Evolutionary conservation across 2,329 filamentous ascomycete genomes (phyloP), one percentile per base, ranked within the genome.

Genomic region (Penicillium polonicum): DNA sequence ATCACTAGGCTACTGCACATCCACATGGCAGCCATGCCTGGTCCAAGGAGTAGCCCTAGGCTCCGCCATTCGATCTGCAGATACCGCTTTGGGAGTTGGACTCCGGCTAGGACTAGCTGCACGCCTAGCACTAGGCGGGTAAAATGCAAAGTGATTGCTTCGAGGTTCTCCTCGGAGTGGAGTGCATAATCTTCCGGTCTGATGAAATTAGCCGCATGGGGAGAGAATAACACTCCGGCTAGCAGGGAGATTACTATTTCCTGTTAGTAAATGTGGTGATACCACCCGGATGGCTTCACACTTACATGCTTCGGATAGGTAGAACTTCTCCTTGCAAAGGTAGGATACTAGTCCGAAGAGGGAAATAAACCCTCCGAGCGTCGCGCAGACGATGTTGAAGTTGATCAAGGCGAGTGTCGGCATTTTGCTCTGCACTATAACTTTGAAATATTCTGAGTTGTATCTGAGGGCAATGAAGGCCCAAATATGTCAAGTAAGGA

Each of bases 331-430:
- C 71, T 97, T 96, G 70, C 90, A 82, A 19, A 96, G 82, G 70
- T 92, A 96, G 0, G 91, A 96, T 0, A 97, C 91, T 43, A 97
- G 78, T 4, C 91, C 92, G 69, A 96, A 97, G n/a, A 95, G 65
- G 0, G 90, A 91, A 60, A 97, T 87, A 77, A 95, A 97, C 2
- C 90, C 92, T 15, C 92, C 92, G 13, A 96, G 76, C 8, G 90
- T 84, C 52, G 89, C 88, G 70, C 90, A 86, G 54, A 92, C 84
- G 63, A 94, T 89, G 75, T 96, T 95, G 81, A 96, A 96, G 72
- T 92, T 89, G 62, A 83, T 86, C 35, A 88, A 68, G 6, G 82
- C 82, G 43, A 92, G 78, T 43, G 80, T 85, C 59, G 85, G 85
- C 85, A 88, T 85, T 48, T 64, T 69, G 31, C 1, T 36, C 31